These are phyloP conservation scores for Aegilops speltoides DNA, from an alignment of 176 grass and related monocot genomes.

Conservation along the genomic window DNA sequence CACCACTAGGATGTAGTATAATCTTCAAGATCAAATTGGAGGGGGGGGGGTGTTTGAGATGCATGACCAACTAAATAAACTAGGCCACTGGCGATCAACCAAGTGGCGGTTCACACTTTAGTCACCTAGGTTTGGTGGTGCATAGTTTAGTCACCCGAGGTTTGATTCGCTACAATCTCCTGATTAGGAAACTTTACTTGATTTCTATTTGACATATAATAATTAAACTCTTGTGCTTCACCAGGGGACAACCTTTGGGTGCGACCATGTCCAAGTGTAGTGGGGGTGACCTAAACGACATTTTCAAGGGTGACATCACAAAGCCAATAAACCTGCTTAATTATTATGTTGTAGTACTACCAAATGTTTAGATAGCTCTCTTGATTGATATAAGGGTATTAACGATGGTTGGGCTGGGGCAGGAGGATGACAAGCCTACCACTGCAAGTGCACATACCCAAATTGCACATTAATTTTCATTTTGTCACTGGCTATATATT, in stretches of 20 bases:
- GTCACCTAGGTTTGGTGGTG: not conserved
- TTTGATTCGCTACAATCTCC: not conserved
- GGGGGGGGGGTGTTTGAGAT: not conserved
- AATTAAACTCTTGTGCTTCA: slow-evolving; percentile 7
- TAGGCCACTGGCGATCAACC: not conserved
- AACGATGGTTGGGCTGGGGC: not conserved
- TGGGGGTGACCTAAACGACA: not conserved
- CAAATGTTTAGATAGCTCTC: not conserved
- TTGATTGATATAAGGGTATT: not conserved
- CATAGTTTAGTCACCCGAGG: not conserved
- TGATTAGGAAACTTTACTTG: not conserved
- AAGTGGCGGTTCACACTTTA: not conserved
- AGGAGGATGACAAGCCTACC: not conserved
- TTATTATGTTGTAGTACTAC: not conserved
- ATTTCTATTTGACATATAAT: not conserved
- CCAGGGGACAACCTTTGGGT: slow-evolving; percentile 2
- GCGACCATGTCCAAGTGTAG: not conserved
- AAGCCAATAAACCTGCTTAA: not conserved
- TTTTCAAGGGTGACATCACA: slow-evolving; percentile 18
- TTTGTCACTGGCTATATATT: no score
- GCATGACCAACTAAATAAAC: not conserved
- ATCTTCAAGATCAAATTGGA: not conserved
- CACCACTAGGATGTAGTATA: not conserved
- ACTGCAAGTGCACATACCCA: not conserved
- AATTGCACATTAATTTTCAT: not conserved